These are phyloP conservation scores for Zymoseptoria crescenta DNA, from an alignment of 2,329 filamentous ascomycete genomes.

Conservation along the genomic window DNA sequence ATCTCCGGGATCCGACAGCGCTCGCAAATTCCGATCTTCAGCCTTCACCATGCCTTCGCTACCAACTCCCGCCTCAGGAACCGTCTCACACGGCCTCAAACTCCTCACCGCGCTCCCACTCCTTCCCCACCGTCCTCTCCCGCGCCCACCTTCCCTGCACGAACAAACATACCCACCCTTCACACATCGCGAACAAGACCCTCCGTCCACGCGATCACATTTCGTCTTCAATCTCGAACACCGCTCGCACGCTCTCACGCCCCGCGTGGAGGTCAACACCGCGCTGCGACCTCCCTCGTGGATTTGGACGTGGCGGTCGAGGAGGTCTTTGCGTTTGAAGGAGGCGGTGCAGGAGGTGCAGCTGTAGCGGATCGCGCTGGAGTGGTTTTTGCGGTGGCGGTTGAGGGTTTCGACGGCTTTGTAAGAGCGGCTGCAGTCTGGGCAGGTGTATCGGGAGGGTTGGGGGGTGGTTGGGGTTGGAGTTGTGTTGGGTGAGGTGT, in stretches of 20 bases:
- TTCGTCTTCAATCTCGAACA: constrained; percentile 16
- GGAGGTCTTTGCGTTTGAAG: constrained; percentile 18
- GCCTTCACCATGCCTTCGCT: background rate
- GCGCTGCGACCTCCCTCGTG: constrained; percentile 7
- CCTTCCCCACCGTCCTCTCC: constrained; percentile 1
- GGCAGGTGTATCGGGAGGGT: constrained; percentile 3
- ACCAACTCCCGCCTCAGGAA: background rate
- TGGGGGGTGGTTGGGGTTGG: background rate
- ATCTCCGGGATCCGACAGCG: background rate
- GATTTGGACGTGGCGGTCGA: constrained; percentile 16
- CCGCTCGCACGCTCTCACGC: constrained; percentile 15
- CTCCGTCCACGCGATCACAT: constrained; percentile 12
- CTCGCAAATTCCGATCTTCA: background rate
- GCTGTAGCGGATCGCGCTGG: constrained; percentile 10
- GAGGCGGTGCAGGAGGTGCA: constrained; percentile 13
- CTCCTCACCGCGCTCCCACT: background rate
- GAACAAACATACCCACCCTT: constrained; percentile 12
- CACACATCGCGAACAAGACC: constrained; percentile 12
- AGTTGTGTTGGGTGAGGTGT: background rate
- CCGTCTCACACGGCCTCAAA: background rate
- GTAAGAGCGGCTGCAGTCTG: constrained; percentile 13
- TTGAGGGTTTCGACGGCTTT: constrained; percentile 18
- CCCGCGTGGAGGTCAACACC: constrained; percentile 5
- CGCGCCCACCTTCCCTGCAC: constrained; percentile 10
- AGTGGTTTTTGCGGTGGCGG: constrained; percentile 16